A percentile compares a stretch with the other conserved stretches of the same genome.
Evolutionary conservation across 495 filamentous ascomycete genomes (phyloP).

Genomic region (Trichoderma virens): DNA sequence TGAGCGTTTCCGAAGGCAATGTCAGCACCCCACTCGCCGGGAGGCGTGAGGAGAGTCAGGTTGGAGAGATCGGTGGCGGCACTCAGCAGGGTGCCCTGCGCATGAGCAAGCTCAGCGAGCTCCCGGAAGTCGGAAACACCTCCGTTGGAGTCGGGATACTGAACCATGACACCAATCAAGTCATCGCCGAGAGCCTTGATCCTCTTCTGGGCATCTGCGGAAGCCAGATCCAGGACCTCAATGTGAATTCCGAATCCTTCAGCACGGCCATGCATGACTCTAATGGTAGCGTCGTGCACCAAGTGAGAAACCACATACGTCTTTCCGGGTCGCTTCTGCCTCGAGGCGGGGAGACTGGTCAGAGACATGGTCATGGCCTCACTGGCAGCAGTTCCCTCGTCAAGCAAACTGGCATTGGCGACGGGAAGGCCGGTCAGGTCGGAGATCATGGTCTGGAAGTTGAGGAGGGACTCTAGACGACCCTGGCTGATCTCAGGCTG

Average conservation of each 20-base stretch:
- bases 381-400: conserved; percentile 90
- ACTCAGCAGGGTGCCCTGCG: conserved; percentile 72
- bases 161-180: conserved; percentile 83
- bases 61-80: conserved; percentile 90
- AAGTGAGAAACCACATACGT: conserved; percentile 76
- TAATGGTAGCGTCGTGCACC: conserved; percentile 84
- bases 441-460: conserved; percentile 92
- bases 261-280: conserved; percentile 80
- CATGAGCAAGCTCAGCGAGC: conserved; percentile 71
- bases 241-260: conserved; percentile 88
- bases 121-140: conserved; percentile 65
- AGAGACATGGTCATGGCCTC: conserved; percentile 97
- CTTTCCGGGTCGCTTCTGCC: conserved; percentile 69
- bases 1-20: conserved; percentile 97
- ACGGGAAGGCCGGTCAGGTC: conserved; percentile 87
- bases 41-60: conserved; percentile 81
- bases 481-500: conserved; percentile 98
- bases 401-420: conserved; percentile 87
- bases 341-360: conserved; percentile 61
- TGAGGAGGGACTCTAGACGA: conserved; percentile 84
- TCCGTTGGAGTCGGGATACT: conserved; percentile 91
- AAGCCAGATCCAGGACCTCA: conserved; percentile 60
- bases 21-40: conserved; percentile 94
- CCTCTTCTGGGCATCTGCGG: conserved; percentile 45
- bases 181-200: conserved; percentile 72